phyloP scores from a whole-genome alignment of 2,329 filamentous ascomycete species.

The Chrysosporium keratinophilum region DNA sequence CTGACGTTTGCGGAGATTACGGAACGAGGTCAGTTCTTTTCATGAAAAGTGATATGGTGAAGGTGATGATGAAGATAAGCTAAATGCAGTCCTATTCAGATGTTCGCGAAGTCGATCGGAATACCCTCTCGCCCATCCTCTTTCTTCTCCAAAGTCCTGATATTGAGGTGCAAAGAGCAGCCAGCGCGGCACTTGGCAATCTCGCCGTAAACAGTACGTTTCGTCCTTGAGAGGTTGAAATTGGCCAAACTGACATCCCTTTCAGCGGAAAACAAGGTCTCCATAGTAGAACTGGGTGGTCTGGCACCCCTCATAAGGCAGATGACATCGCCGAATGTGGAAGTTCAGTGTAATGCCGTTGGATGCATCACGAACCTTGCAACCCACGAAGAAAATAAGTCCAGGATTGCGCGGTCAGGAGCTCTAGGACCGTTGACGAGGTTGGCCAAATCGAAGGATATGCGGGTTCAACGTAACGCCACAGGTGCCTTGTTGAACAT shows the following conservation, averaged over 20 bases:
- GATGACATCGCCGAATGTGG: constrained; percentile 96
- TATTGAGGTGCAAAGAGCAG: constrained; percentile 92
- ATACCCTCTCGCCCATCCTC: constrained; percentile 90
- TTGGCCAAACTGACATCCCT: neutral
- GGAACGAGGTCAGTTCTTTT: constrained; percentile 63
- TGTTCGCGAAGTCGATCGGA: constrained; percentile 88
- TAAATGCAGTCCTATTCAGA: constrained; percentile 45
- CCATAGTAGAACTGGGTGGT: constrained; percentile 86
- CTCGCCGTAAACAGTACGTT: constrained; percentile 87
- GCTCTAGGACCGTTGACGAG: constrained; percentile 83
- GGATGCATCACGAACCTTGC: constrained; percentile 97
- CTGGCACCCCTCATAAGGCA: constrained; percentile 87
- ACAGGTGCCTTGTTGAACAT: constrained; percentile 95
- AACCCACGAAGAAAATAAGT: constrained; percentile 98
- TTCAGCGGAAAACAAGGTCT: constrained; percentile 93
- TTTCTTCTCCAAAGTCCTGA: constrained; percentile 90
- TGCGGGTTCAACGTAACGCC: constrained; percentile 95
- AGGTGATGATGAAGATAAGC: neutral
- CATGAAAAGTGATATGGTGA: neutral
- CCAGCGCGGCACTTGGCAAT: constrained; percentile 90
- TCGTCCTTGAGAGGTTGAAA: constrained; percentile 4
- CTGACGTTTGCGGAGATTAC: constrained; percentile 98
- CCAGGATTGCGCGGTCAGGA: constrained; percentile 91
- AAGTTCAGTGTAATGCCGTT: constrained; percentile 97
- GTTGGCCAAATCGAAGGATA: constrained; percentile 92